phyloP scores from a whole-genome alignment of 768 basidiomycete genomes.

The Hygrophorus russula region DNA sequence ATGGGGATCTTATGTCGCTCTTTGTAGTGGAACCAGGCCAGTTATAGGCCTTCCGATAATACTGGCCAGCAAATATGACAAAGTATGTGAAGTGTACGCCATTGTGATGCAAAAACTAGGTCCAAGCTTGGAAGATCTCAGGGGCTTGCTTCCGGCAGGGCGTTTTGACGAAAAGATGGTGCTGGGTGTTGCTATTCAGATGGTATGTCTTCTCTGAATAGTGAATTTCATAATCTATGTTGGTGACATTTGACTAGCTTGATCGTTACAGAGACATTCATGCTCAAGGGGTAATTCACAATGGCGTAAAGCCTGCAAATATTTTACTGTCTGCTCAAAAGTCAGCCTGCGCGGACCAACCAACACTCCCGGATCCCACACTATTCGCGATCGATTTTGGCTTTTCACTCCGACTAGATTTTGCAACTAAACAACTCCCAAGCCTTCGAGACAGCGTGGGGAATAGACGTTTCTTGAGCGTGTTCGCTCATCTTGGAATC shows the following conservation, averaged over 20 bases:
- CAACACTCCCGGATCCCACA: conserved; percentile 13
- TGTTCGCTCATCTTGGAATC: conserved; percentile 20
- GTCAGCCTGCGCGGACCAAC: conserved; percentile 8
- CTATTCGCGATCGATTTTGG: too few species aligned
- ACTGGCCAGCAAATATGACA: conserved; percentile 10
- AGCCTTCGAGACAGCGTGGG: conserved; percentile 14
- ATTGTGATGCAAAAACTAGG: conserved; percentile 19
- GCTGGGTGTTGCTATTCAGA: conserved; percentile 17
- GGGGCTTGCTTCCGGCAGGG: conserved; percentile 7
- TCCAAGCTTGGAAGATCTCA: conserved; percentile 16
- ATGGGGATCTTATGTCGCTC: conserved; percentile 11
- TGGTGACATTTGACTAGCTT: conserved; percentile 10
- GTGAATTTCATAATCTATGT: background rate
- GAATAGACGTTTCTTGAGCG: conserved; percentile 20
- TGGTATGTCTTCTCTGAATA: conserved; percentile 11
- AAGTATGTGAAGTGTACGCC: conserved; percentile 12
- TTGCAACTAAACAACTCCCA: conserved; percentile 10
- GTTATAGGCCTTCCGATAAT: conserved; percentile 10
- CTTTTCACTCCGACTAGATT: background rate
- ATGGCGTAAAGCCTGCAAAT: conserved; percentile 21
- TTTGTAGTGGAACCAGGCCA: conserved; percentile 5
- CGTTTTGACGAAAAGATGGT: conserved; percentile 15
- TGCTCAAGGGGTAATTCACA: conserved; percentile 17
- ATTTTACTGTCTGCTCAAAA: conserved; percentile 14
- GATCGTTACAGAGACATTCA: conserved; percentile 17